These are phyloP conservation scores for Botrytis paeoniae DNA, from an alignment of 2,329 filamentous ascomycete genomes.

Conservation along the genomic window DNA sequence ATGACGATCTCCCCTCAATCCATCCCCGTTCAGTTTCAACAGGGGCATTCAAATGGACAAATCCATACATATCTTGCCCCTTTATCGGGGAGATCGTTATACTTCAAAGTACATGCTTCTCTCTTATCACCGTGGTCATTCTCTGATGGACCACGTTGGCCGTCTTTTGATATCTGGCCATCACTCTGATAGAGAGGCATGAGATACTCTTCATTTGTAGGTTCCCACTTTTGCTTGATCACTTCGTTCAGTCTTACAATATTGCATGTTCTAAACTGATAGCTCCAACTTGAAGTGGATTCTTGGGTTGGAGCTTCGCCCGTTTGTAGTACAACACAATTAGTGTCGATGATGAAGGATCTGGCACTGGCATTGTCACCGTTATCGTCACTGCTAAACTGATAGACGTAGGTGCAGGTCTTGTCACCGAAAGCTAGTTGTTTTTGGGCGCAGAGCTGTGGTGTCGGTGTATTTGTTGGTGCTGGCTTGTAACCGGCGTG, in stretches of 20 bases:
- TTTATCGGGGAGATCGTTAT: not conserved
- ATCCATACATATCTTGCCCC: constrained; percentile 1
- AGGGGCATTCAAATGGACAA: not conserved
- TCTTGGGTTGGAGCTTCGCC: not conserved
- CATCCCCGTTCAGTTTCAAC: not conserved
- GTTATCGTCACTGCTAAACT: not conserved
- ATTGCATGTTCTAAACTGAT: not conserved
- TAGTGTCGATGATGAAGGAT: not conserved
- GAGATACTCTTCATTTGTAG: not conserved
- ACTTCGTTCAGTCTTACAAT: not conserved
- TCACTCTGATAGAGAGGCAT: constrained; percentile 8
- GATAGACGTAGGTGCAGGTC: constrained; percentile 5
- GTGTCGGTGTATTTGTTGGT: not conserved
- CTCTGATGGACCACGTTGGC: not conserved
- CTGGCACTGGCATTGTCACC: not conserved
- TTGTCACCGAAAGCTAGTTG: not conserved
- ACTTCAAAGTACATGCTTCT: not conserved
- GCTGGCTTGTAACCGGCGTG: not conserved
- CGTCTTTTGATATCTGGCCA: not conserved
- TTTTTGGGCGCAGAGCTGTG: constrained; percentile 1
- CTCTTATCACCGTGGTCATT: not conserved
- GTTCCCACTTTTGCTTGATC: not conserved
- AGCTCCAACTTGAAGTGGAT: not conserved
- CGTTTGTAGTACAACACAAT: not conserved
- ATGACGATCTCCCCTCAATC: not conserved